Base-by-base conservation (phyloP, 2,329 filamentous ascomycete species). In the Kalmusia sp. region DNA sequence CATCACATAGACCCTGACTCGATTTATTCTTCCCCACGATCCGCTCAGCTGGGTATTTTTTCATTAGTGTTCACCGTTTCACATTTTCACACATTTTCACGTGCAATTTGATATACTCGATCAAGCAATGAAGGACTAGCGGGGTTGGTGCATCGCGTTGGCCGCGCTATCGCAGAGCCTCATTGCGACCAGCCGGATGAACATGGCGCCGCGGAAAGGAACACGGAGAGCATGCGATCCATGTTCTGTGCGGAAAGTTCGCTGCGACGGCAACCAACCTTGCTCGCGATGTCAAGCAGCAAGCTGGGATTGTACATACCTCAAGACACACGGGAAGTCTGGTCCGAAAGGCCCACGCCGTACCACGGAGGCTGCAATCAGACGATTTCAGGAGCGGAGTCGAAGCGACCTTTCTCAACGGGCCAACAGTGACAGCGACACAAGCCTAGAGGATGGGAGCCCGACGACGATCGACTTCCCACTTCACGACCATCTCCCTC, bases 251-350 rank as follows among this genome's bases (percentile, higher is more conserved):
- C 61, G 70, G 35, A 73, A 73, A 52, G 66, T 72, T 22, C 59
- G 69, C 43, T 73, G 70, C 31, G 69, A 73, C 44, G 70, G 70
- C 41, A 68, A 68, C 25, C 63, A 68, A 45, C 70, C 70, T 25
- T 73, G 70, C 50, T 64, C 65, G 19, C 62, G 69, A 35, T 73
- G 70, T 47, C 57, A 62, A 31, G 67, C 68, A 15, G 69, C 69
- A 25, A 67, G 64, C n/a, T 73, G 68, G 69, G 69, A 70, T 37
- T 73, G 70, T 52, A 73, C 70, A 22, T 73, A 70, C 53, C 60
- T 73, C 34, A 73, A 73, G 49, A 71, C 67, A 3, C 70, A 72
- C 49, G 68, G 68, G 8, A 73, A 73, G 51, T 71, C 68, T 24
- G 70, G 70, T 17, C 70, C 70, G 9, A 73, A 73, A 48, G 70